Evolutionary conservation across 805 yeast genomes (phyloP), one percentile per base, ranked within the genome.

Genomic region (Debaryomyces prosopidis): DNA sequence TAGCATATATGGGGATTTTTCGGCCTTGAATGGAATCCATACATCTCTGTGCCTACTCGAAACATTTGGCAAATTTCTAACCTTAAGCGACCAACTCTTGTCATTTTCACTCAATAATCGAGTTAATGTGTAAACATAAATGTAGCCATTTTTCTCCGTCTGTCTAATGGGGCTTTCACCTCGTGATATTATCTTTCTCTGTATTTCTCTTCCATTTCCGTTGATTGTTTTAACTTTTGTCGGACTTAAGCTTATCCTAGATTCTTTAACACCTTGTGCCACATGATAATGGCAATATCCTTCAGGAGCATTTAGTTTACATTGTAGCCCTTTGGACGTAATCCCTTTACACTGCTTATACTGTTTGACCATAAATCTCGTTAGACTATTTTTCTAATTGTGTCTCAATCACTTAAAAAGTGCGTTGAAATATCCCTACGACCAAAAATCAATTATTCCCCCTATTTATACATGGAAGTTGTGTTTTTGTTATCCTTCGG

Each of bases 41-140:
- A 63, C 51, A 30, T 62, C 58, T 23, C 43, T 46, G 35, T 62
- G 46, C 28, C 39, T 48, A 28, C 40, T 27, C 30, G 48, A 40
- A 3, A 55, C 46, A 37, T 52, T 46, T 14, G 65, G 65, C 9
- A 65, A 47, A 58, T 69, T 62, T 45, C 66, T 44, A 3, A 72
- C 68, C 43, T 69, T 58, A 38, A 80, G 59, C 71, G 75, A 69
- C 47, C 63, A 59, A 36, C 60, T 60, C 23, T 58, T 60, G 9
- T 42, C 49, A 6, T 43, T 39, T 12, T 48, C 42, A 10, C 47
- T 31, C 15, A 76, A 51, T 44, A 80, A 65, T 39, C 69, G 73
- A 2, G 58, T 50, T 34, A 78, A 57, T 0, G 84, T 79, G 55
- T 77, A 80, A 0, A 79, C 67, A 51, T 80, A 80, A 23, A 80